These are phyloP conservation scores for Polygonum maritimum DNA, from an alignment of 148 eudicot genomes.

Conservation along the genomic window DNA sequence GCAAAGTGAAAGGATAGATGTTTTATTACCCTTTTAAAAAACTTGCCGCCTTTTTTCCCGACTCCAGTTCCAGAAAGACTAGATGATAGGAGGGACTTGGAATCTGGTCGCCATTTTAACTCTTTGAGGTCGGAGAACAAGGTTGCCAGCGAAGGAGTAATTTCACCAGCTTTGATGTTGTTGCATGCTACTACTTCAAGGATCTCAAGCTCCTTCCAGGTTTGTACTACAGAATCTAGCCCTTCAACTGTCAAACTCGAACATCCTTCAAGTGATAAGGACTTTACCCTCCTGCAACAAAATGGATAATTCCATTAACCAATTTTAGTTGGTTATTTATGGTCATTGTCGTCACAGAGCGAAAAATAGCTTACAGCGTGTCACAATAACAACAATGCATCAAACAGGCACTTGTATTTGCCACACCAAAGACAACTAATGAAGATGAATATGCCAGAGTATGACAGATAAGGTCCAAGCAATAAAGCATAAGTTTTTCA, in stretches of 20 bases:
- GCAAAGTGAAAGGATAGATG: background rate
- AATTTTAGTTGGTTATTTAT: background rate
- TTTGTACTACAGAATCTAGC: slow-evolving; percentile 67
- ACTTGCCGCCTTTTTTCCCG: slow-evolving; percentile 78
- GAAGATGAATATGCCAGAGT: background rate
- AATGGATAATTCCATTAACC: slow-evolving; percentile 7
- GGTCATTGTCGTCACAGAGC: background rate
- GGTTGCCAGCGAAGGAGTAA: slow-evolving; percentile 66
- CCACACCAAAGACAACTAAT: background rate
- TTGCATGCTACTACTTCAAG: slow-evolving; percentile 87
- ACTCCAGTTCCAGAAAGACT: slow-evolving; percentile 76
- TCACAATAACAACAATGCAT: background rate
- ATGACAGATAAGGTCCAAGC: background rate
- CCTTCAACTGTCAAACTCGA: slow-evolving; percentile 68
- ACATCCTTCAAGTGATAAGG: slow-evolving; percentile 80
- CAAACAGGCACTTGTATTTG: background rate
- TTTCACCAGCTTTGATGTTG: slow-evolving; percentile 66
- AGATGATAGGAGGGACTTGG: slow-evolving; percentile 58
- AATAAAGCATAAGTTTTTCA: background rate
- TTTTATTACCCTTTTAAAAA: slow-evolving; percentile 49
- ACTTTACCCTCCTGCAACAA: slow-evolving; percentile 50
- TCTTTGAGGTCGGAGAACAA: slow-evolving; percentile 74
- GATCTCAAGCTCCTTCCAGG: slow-evolving; percentile 63
- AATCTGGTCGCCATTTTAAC: slow-evolving; percentile 90
- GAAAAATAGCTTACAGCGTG: background rate